These are phyloP conservation scores for Saturnispora dispora DNA, from an alignment of 805 yeast genomes.

Conservation along the genomic window DNA sequence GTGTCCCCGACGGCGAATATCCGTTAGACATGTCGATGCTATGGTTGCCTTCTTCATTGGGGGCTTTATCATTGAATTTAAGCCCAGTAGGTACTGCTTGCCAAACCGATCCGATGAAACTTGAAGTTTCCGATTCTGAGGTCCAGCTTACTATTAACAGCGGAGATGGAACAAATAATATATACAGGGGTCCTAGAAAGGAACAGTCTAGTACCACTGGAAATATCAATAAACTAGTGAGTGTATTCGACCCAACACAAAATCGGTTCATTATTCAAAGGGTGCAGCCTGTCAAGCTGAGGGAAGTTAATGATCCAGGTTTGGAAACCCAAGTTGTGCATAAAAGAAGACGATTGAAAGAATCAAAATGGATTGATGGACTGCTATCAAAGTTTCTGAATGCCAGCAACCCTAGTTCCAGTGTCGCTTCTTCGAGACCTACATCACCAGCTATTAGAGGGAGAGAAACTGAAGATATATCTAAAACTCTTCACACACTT, in stretches of 20 bases:
- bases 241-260: constrained; percentile 1
- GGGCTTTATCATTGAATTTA: not conserved
- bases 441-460: not conserved
- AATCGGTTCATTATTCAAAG: not conserved
- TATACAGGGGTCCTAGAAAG: not conserved
- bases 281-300: not conserved
- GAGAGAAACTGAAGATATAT: constrained; percentile 1
- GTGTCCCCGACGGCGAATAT: constrained; percentile 31
- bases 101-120: not conserved
- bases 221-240: not conserved
- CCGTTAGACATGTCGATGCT: constrained; percentile 21
- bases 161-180: not conserved
- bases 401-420: not conserved
- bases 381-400: not conserved
- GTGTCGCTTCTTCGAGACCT: not conserved
- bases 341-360: not conserved
- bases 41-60: not conserved
- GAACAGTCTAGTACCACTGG: not conserved
- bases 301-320: not conserved
- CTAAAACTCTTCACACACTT: not conserved
- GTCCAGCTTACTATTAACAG: not conserved
- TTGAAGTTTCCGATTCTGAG: not conserved
- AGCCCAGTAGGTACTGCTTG: too few relatives aligned
- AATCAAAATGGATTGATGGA: not conserved
- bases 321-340: not conserved